Percentiles rank a stretch among this genome's conserved stretches.
These are phyloP conservation scores for Venturia aucupariae DNA, from an alignment of 2,329 filamentous ascomycete species.

Conservation along the genomic window DNA sequence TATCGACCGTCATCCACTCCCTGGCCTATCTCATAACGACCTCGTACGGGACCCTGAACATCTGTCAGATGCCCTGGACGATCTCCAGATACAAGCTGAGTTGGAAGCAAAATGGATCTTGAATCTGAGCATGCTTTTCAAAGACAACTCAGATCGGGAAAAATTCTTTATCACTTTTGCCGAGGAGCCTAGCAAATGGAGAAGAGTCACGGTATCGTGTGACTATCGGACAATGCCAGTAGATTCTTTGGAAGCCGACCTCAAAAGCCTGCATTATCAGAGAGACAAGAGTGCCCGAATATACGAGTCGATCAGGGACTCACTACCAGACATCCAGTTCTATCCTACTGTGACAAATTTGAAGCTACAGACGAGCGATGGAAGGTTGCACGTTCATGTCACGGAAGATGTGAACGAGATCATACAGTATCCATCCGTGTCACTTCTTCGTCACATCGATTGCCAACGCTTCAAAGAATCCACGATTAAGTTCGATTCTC, in stretches of 20 bases:
- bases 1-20: background rate
- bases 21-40: conserved; percentile 2
- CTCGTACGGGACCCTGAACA: conserved; percentile 4
- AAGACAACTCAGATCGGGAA: conserved; percentile 83
- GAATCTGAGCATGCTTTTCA: conserved; percentile 96
- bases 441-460: conserved; percentile 62
- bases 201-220: conserved; percentile 82
- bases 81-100: conserved; percentile 64
- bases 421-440: conserved; percentile 70
- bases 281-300: conserved; percentile 88
- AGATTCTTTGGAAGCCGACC: conserved; percentile 76
- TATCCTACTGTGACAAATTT: conserved; percentile 94
- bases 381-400: conserved; percentile 87
- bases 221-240: conserved; percentile 77
- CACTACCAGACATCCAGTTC: conserved; percentile 86
- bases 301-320: conserved; percentile 89
- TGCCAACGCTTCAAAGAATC: conserved; percentile 19
- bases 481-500: conserved; percentile 69
- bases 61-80: conserved; percentile 35
- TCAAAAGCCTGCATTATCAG: conserved; percentile 70
- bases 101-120: conserved; percentile 87
- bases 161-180: conserved; percentile 98
- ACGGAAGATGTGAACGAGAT: conserved; percentile 97
- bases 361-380: conserved; percentile 81
- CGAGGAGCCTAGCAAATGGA: conserved; percentile 68